Base-by-base conservation (phyloP, 2,329 filamentous ascomycete species). In the Myrmaecium sp. region DNA sequence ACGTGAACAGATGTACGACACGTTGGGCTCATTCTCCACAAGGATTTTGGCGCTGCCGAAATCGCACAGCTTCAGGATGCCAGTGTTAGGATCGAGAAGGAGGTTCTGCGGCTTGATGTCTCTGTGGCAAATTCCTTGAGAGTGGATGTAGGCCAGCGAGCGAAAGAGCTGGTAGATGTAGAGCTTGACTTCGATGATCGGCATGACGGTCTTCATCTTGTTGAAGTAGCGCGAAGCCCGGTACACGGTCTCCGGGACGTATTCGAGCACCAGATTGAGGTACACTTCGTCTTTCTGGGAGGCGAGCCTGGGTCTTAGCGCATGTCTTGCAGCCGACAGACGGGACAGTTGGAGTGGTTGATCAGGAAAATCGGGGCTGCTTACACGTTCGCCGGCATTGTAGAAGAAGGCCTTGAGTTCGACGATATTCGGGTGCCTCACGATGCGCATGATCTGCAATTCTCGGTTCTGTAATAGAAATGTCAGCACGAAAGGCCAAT, bases 191-290 rank as follows among this genome's bases (percentile, higher is more conserved):
- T 98, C 89, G 42, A 98, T 71, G 43, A 86, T 93, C 10, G 89
- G 89, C 89, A 98, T 98, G 28, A 86, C 94, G 5, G 84, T 92
- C 73, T 95, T 98, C 76, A 95, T 77, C 65, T 98, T 98, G 68
- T 91, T 95, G 69, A 98, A 98, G 62, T 94, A 95, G 46, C 89
- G 76, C 36, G 89, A 95, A 22, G 89, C 89, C 47, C 89, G 76
- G 57, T 98, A 98, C 27, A 98, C 89, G 8, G 89, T 98, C 62
- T 98, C 89, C 26, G 89, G 89, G 26, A 98, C 89, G 46, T 83
- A 98, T 54, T 98, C 89, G 54, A 95, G 82, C 27, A 98, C 86
- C 34, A 98, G 69, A 50, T 98, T 98, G 40, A 98, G 74, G 55
- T 95, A 98, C 19, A 98, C 89, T 60, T 98, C 89, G 55, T 98